Evolutionary conservation across 768 basidiomycete genomes (phyloP), one percentile per base, ranked within the genome.

Genomic region (Russula brevipes): DNA sequence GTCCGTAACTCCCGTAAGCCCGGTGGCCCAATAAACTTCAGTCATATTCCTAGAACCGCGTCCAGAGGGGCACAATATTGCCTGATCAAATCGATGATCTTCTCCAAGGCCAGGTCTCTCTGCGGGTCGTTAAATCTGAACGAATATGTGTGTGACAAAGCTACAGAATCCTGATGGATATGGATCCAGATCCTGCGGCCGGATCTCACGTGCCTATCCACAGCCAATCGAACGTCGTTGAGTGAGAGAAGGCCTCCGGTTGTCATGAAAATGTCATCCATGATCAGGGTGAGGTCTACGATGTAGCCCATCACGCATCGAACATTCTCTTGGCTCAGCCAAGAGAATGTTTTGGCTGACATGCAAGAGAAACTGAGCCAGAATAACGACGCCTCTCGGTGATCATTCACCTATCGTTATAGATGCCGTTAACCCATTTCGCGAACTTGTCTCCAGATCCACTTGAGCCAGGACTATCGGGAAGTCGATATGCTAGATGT

Each of bases 291-390:
- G 24, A 24, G 24, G 24, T 52, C 30, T 19, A 62, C 56, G 19
- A 62, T 57, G 49, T 62, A 62, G 36, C 55, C 55, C 56, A 57
- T 45, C n/a, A 52, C 50, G 17, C 35, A 38, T 12, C 50, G 31
- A 7, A 57, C 14, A 44, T 62, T 38, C 49, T 62, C 56, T 1
- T 16, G 9, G n/a, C n/a, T n/a, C n/a, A n/a, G n/a, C n/a, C n/a
- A n/a, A n/a, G n/a, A n/a, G n/a, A n/a, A n/a, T n/a, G n/a, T n/a
- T n/a, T n/a, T n/a, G n/a, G 3, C 61, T 62, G 55, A 33, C 39
- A 24, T 6, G 52, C 12, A n/a, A 24, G 11, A 46, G 14, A 57
- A 30, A 1, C 17, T 3, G n/a, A 19, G 19, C 11, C 7, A 9
- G 24, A 24, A 24, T 24, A 24, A 24, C 41, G 31, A n/a, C 0